Percentiles rank a stretch among this genome's conserved stretches.
phyloP scores from a whole-genome alignment of 257 asterid genomes.

The Fraxinus anomala region DNA sequence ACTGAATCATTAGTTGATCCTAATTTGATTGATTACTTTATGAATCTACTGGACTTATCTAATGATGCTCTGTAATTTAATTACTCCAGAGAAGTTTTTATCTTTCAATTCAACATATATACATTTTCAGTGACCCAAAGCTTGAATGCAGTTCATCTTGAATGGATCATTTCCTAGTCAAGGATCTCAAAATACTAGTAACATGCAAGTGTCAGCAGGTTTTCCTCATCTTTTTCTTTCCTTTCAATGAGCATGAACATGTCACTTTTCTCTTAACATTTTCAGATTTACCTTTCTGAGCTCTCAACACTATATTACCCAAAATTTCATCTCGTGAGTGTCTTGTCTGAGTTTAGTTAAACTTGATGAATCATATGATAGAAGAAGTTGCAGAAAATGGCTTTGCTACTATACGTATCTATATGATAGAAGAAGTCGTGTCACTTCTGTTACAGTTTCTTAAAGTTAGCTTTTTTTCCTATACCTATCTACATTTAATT shows the following conservation, averaged over 20 bases:
- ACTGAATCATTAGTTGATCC: background rate
- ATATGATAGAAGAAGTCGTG: too few relatives aligned
- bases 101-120: background rate
- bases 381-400: background rate
- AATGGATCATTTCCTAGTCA: background rate
- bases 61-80: background rate
- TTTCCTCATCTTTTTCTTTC: background rate
- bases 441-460: background rate
- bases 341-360: background rate
- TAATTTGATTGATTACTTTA: background rate
- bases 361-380: background rate
- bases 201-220: background rate
- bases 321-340: background rate
- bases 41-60: background rate
- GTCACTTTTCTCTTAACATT: background rate
- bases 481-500: background rate
- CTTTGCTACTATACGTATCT: background rate
- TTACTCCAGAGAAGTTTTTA: background rate
- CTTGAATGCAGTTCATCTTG: background rate
- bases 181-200: background rate
- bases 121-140: background rate
- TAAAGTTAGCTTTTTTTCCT: background rate
- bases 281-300: background rate
- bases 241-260: background rate
- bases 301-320: background rate